Base-by-base conservation (phyloP, 2,329 filamentous ascomycete species). In the Piedraia hortae region DNA sequence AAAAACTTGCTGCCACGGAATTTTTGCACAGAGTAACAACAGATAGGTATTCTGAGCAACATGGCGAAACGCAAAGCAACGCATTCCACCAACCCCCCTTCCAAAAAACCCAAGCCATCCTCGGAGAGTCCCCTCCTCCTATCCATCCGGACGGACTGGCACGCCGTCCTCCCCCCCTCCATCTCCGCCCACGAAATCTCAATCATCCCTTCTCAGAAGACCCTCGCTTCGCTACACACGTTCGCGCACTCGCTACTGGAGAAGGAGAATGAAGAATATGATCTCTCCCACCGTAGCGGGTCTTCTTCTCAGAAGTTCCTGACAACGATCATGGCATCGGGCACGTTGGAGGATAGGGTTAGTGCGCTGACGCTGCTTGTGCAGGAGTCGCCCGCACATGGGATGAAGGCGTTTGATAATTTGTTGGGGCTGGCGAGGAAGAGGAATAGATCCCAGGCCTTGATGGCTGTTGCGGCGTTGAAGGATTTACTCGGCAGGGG, bases 371-470 rank as follows among this genome's bases (percentile, higher is more conserved):
- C 85, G 4, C 55, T 97, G 34, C 72, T 85, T 25, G 67, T 91
- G 7, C 88, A 97, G 50, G 85, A 97, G 46, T 93, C 88, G 5
- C 85, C 85, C 10, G 51, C 93, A 22, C 85, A 97, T 46, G 93
- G 80, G 29, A 68, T 65, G 30, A 82, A 85, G 39, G 72, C 80
- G 1, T 66, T 93, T 29, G 82, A 93, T 35, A 75, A 64, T 29
- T 53, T 97, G 20, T 54, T 93, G 32, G 60, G 51, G 1, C 50
- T 97, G 19, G 77, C 80, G n/a, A 70, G 66, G 37, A 97, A 97
- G 50, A 75, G 78, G 46, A 93, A 75, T 41, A 71, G 88, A 43
- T 74, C 73, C 11, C 80, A 90, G 41, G 82, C 85, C 5, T 66
- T 97, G 26, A 72, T 80, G 39, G 80, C 88, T n/a, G 57, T 93